Evolutionary conservation across 345 rosid species (phyloP).

Genomic region (Heritiera littoralis): DNA sequence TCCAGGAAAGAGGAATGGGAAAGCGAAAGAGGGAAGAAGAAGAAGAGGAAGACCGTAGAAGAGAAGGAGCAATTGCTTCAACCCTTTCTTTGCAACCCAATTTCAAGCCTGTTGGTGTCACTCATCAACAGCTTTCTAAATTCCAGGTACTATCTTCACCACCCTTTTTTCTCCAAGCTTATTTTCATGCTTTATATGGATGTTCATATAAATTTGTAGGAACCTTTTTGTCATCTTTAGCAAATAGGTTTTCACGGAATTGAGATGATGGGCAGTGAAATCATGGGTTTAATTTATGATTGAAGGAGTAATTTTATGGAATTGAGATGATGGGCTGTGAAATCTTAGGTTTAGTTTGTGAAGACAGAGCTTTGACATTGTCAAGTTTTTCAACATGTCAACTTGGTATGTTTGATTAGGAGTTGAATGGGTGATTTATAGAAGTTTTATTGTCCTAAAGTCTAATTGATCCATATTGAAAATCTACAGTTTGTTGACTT

Average conservation of each 20-base stretch:
- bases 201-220: neutral
- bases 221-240: neutral
- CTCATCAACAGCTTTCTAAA: constrained; percentile 53
- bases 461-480: neutral
- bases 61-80: constrained; percentile 58
- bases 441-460: neutral
- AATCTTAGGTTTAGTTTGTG: neutral
- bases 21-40: constrained; percentile 17
- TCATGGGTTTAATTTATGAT: neutral
- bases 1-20: neutral
- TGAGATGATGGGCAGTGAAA: neutral
- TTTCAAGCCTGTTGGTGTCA: constrained; percentile 43
- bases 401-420: neutral
- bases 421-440: neutral
- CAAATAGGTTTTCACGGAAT: neutral
- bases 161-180: neutral
- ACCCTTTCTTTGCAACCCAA: constrained; percentile 39
- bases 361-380: neutral
- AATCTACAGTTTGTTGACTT: neutral
- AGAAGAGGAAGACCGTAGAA: constrained; percentile 51
- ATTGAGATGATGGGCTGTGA: neutral
- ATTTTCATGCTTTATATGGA: neutral
- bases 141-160: constrained; percentile 39
- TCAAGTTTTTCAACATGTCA: neutral
- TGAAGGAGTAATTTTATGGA: neutral